Conservation (phyloP, 2,329 filamentous ascomycete genomes). For the Epichloe bromicola region DNA sequence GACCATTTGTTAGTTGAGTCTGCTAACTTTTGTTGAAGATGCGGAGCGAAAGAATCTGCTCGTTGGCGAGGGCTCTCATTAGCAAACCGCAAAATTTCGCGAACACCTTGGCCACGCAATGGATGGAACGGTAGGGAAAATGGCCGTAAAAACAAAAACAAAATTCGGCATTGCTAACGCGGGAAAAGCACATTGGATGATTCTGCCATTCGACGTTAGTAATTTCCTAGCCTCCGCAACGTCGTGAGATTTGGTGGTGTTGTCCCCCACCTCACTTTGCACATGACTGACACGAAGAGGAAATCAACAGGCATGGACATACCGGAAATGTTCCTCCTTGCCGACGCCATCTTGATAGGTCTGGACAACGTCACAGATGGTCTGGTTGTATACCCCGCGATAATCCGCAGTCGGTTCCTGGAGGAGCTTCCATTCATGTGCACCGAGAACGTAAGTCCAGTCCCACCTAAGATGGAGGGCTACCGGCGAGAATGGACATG, state of each 20-base stretch:
- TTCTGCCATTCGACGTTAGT: conserved; percentile 46
- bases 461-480: too few relatives aligned
- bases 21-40: conserved; percentile 1
- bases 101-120: conserved; percentile 20
- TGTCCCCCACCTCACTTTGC: neutral
- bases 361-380: conserved; percentile 56
- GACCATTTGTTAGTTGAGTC: neutral
- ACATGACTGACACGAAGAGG: conserved; percentile 22
- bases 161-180: too few relatives aligned
- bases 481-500: too few relatives aligned
- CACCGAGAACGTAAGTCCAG: conserved; percentile 25
- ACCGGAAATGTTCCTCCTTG: conserved; percentile 53
- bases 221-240: neutral
- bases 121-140: conserved; percentile 40
- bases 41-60: conserved; percentile 8
- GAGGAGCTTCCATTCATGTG: conserved; percentile 81
- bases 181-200: conserved; percentile 51
- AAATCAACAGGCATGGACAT: conserved; percentile 34
- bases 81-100: conserved; percentile 22
- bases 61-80: conserved; percentile 26
- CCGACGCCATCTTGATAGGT: conserved; percentile 54
- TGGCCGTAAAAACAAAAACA: too few relatives aligned
- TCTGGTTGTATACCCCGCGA: conserved; percentile 65
- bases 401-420: conserved; percentile 54
- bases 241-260: neutral